phyloP scores from a whole-genome alignment of 2,329 filamentous ascomycete genomes.

The Cadophora sp. region DNA sequence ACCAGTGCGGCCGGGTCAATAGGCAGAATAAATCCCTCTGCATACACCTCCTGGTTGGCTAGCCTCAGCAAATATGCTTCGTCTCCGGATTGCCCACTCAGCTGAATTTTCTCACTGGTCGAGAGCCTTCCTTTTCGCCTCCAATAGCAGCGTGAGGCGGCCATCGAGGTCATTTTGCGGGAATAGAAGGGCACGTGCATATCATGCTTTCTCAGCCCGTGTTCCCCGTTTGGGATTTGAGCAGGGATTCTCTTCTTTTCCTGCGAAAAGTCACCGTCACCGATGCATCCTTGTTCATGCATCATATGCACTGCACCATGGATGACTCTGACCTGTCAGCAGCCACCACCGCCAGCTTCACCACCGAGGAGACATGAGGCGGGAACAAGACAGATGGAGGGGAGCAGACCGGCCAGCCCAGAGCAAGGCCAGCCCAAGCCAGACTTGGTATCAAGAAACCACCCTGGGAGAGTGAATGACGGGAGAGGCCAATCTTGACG shows the following conservation, averaged over 20 bases:
- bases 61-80: not conserved
- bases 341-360: not conserved
- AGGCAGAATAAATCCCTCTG: not conserved
- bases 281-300: not conserved
- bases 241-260: not conserved
- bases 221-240: constrained; percentile 7
- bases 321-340: constrained; percentile 9
- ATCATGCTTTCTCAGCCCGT: constrained; percentile 6
- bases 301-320: not conserved
- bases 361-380: not conserved
- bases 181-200: constrained; percentile 4
- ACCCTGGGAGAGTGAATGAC: not conserved
- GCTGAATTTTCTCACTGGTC: constrained; percentile 7
- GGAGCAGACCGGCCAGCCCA: too few species aligned
- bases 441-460: not conserved
- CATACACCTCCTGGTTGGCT: constrained; percentile 1
- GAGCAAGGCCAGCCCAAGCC: not conserved
- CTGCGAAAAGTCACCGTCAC: not conserved
- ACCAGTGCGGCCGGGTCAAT: constrained; percentile 5
- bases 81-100: not conserved
- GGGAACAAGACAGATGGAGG: too few species aligned
- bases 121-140: not conserved
- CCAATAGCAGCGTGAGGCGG: constrained; percentile 1
- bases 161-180: not conserved
- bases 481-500: not conserved